Conservation (phyloP, 2,329 filamentous ascomycete species). For the Xylariaceae sp. region DNA sequence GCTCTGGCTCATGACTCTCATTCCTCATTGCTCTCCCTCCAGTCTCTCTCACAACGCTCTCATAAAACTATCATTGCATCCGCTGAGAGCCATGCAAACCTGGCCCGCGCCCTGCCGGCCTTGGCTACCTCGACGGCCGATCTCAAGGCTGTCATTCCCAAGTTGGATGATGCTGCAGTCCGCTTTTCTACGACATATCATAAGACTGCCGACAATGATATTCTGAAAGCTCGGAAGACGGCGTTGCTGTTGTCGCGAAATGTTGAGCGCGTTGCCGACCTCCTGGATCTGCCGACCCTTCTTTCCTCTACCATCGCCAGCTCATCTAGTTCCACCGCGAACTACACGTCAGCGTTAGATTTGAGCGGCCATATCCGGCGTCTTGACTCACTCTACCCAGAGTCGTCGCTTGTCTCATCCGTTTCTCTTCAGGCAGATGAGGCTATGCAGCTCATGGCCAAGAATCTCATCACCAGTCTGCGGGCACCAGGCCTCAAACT, state of each 20-base stretch:
- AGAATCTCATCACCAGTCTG: slow-evolving; percentile 73
- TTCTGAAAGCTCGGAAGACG: slow-evolving; percentile 69
- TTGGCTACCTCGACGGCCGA: slow-evolving; percentile 61
- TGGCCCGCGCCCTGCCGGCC: slow-evolving; percentile 65
- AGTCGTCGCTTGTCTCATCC: slow-evolving; percentile 67
- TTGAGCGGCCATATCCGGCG: slow-evolving; percentile 90
- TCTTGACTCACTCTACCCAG: slow-evolving; percentile 74
- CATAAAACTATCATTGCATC: slow-evolving; percentile 80
- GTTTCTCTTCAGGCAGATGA: slow-evolving; percentile 74
- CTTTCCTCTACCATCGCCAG: slow-evolving; percentile 72
- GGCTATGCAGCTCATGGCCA: slow-evolving; percentile 83
- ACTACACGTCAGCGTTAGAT: slow-evolving; percentile 85
- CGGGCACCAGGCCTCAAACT: slow-evolving; percentile 77
- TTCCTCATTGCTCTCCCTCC: slow-evolving; percentile 73
- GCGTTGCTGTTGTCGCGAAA: slow-evolving; percentile 79
- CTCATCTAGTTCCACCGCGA: slow-evolving; percentile 52
- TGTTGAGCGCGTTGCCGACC: slow-evolving; percentile 81
- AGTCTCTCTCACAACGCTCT: slow-evolving; percentile 83
- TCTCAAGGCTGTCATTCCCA: slow-evolving; percentile 67
- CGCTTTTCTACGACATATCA: slow-evolving; percentile 79
- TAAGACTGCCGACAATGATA: slow-evolving; percentile 62
- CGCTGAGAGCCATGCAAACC: slow-evolving; percentile 67
- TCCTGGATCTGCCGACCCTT: slow-evolving; percentile 82
- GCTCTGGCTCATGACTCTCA: slow-evolving; percentile 77
- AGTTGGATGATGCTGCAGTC: slow-evolving; percentile 71